A percentile compares a stretch with the other conserved stretches of the same genome.
Conservation (phyloP, 768 basidiomycete genomes). For the Boletus coccyginus region DNA sequence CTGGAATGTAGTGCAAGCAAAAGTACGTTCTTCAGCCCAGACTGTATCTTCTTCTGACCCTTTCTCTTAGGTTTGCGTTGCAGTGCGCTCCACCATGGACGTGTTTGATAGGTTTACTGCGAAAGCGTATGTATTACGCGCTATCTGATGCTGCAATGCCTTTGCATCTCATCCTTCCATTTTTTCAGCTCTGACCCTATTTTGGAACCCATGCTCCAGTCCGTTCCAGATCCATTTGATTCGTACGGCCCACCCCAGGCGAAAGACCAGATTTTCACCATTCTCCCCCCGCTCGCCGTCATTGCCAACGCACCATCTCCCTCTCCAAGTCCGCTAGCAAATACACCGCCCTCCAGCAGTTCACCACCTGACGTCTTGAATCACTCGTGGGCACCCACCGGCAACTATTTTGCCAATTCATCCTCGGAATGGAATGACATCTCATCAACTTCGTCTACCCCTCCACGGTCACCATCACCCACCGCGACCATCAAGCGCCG, state of each 20-base stretch:
- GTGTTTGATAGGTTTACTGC: slow-evolving; percentile 85
- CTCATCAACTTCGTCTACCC: slow-evolving; percentile 37
- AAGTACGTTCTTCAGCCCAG: slow-evolving; percentile 43
- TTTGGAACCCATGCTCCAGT: slow-evolving; percentile 87
- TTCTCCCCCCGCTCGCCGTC: slow-evolving; percentile 79
- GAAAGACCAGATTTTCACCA: slow-evolving; percentile 91
- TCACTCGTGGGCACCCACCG: slow-evolving; percentile 51
- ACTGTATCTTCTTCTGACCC: slow-evolving; percentile 11
- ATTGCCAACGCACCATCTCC: slow-evolving; percentile 65
- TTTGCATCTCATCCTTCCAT: slow-evolving; percentile 11
- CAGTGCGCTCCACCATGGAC: slow-evolving; percentile 88
- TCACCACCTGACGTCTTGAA: slow-evolving; percentile 33
- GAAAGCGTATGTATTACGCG: slow-evolving; percentile 64
- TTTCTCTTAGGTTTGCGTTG: slow-evolving; percentile 62
- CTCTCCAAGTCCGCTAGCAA: slow-evolving; percentile 57
- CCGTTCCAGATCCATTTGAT: slow-evolving; percentile 91
- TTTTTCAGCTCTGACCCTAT: slow-evolving; percentile 73
- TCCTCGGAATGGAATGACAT: slow-evolving; percentile 55
- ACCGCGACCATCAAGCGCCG: slow-evolving; percentile 41
- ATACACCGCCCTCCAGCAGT: slow-evolving; percentile 38
- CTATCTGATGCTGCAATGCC: background rate
- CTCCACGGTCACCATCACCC: slow-evolving; percentile 54
- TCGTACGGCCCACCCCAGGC: slow-evolving; percentile 85
- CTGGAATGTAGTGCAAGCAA: slow-evolving; percentile 90
- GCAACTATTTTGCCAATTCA: slow-evolving; percentile 47